Base-by-base conservation (phyloP, 805 yeast genomes). In the Candida jianshihensis region DNA sequence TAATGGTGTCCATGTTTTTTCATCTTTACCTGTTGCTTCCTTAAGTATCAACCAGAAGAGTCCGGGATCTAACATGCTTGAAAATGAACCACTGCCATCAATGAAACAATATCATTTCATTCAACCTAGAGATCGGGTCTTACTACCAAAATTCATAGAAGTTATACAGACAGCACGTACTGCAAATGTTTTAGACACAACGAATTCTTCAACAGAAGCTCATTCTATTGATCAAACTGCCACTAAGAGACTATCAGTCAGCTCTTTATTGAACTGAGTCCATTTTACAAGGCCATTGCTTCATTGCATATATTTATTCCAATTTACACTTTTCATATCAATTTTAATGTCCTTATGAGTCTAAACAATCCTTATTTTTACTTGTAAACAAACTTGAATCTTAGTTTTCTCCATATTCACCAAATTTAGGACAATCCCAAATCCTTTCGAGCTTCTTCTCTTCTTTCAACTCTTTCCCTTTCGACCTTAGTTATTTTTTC, bases 71-170 rank as follows among this genome's bases (percentile, higher is more conserved):
- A 8, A 7, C 26, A 24, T 12, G 5, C n/a, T n/a, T 9, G 26
- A 24, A 13, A 15, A 30, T 6, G 16, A 14, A 22, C 37, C 35
- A 16, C 28, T 40, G 15, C 44, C 41, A 19, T 37, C 39, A 17
- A 30, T 37, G 6, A 35, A 33, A 19, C 35, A 36, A 2, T 33
- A 35, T 19, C 46, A 42, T 33, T 42, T 42, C 15, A 35, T 40
- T 6, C 26, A 31, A 26, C 45, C 42, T 15, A 27, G 44, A 35
- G 35, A 38, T 19, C 36, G 26, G 7, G 10, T 11, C n/a, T n/a
- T 24, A 5, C 26, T 24, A n/a, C 26, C 6, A 7, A 9, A 5
- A 6, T 24, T 24, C 26, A n/a, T 5, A 11, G n/a, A 7, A 24
- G 13, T n/a, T 5, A 12, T 21, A 21, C 24, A 21, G 24, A 11